Evolutionary conservation across 1,284 basidiomycete genomes (phyloP).

Genomic region (Pascua guehoae): DNA sequence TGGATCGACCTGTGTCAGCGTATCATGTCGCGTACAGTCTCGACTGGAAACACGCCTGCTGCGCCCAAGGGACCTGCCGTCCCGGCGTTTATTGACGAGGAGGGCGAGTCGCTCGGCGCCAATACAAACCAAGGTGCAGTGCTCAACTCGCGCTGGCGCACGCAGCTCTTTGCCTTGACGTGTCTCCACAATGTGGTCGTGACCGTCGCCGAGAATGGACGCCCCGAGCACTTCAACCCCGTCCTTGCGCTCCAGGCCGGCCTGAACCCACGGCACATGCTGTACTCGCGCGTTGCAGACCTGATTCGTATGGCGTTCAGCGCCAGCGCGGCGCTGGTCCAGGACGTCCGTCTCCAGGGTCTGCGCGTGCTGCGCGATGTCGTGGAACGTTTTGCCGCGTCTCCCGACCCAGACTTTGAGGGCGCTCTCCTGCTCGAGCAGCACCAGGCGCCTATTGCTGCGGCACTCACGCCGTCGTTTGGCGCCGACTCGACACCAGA

Average conservation of each 20-base stretch:
- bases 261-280: conserved; percentile 36
- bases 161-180: conserved; percentile 88
- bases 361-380: conserved; percentile 85
- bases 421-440: conserved; percentile 91
- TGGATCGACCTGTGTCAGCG: conserved; percentile 98
- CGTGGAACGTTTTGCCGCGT: conserved; percentile 81
- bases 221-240: conserved; percentile 76
- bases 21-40: conserved; percentile 66
- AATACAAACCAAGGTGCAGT: conserved; percentile 46
- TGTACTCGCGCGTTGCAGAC: conserved; percentile 56
- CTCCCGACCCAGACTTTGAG: conserved; percentile 89
- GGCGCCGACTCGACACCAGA: conserved; percentile 92
- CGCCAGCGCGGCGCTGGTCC: conserved; percentile 91
- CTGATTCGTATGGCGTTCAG: conserved; percentile 97
- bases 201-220: conserved; percentile 67
- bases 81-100: conserved; percentile 68
- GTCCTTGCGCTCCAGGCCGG: conserved; percentile 55
- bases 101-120: conserved; percentile 77
- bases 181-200: conserved; percentile 87
- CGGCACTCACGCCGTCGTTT: conserved; percentile 96
- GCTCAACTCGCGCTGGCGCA: conserved; percentile 85
- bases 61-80: conserved; percentile 49
- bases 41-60: conserved; percentile 59
- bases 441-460: conserved; percentile 96
- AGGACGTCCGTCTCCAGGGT: conserved; percentile 91